These are phyloP conservation scores for Picea abies DNA, from an alignment of 83 land plant species.

Conservation along the genomic window DNA sequence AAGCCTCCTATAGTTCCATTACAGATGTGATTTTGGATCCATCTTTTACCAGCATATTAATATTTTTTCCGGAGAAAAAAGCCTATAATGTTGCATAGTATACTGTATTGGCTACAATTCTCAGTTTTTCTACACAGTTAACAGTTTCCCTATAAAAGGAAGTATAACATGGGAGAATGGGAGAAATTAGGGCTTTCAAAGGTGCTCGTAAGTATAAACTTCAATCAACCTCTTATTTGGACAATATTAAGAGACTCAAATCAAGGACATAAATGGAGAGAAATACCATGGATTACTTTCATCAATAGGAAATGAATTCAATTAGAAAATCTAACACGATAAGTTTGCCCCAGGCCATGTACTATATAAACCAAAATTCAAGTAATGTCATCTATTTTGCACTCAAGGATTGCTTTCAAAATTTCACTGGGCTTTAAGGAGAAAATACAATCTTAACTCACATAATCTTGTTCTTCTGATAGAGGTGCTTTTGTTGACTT, in stretches of 20 bases:
- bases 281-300: background rate
- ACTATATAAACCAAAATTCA: background rate
- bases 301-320: background rate
- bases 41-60: too few species aligned
- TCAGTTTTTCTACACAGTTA: background rate
- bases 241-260: background rate
- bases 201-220: background rate
- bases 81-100: background rate
- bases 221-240: conserved; percentile 3
- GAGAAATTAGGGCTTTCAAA: background rate
- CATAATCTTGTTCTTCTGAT: background rate
- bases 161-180: background rate
- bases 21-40: too few species aligned
- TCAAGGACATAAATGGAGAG: background rate
- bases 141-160: background rate
- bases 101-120: background rate
- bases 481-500: too few species aligned
- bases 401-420: background rate
- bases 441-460: conserved; percentile 6
- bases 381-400: background rate
- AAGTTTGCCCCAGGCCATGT: background rate
- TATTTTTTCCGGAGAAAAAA: background rate
- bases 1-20: too few species aligned
- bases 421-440: background rate
- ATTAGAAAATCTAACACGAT: background rate